Conservation (phyloP, 1,139 yeast genomes). For the Suhomyces bokatorum region DNA sequence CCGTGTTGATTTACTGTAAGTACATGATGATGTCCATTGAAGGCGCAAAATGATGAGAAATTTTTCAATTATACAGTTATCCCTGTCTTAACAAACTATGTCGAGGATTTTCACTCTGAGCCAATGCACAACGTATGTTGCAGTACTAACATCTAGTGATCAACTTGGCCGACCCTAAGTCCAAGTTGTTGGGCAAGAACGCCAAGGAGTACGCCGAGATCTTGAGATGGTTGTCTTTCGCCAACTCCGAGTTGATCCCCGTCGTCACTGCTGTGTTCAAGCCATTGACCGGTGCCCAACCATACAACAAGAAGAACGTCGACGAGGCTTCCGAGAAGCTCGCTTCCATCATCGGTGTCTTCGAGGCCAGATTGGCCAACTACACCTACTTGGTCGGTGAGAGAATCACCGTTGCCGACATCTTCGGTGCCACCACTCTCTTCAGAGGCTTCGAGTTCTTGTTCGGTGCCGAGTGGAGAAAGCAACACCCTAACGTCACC, state of each 20-base stretch:
- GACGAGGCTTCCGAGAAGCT: constrained; percentile 52
- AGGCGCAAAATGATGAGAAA: constrained; percentile 54
- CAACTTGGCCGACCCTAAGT: constrained; percentile 26
- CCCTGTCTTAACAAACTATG: constrained; percentile 87
- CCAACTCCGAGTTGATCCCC: constrained; percentile 67
- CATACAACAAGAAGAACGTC: constrained; percentile 78
- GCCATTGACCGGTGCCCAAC: constrained; percentile 37
- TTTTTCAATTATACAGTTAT: constrained; percentile 68
- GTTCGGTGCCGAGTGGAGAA: constrained; percentile 79
- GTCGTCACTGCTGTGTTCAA: constrained; percentile 36
- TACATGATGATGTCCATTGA: constrained; percentile 10
- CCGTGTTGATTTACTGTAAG: constrained; percentile 58
- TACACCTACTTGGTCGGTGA: constrained; percentile 92
- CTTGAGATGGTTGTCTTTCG: constrained; percentile 79
- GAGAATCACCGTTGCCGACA: constrained; percentile 83
- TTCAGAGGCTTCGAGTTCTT: constrained; percentile 66
- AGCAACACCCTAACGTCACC: constrained; percentile 66
- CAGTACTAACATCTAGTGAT: constrained; percentile 23
- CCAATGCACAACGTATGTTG: neutral
- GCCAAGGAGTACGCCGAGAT: constrained; percentile 69
- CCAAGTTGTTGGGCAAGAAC: constrained; percentile 60
- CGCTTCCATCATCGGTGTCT: constrained; percentile 42
- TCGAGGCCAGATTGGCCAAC: constrained; percentile 66
- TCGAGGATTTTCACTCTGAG: constrained; percentile 64
- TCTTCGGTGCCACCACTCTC: constrained; percentile 60